Percentiles rank a stretch among this genome's conserved stretches.
Evolutionary conservation across 2,329 filamentous ascomycete species (phyloP).

Genomic region (Macroventuria anomochaeta): DNA sequence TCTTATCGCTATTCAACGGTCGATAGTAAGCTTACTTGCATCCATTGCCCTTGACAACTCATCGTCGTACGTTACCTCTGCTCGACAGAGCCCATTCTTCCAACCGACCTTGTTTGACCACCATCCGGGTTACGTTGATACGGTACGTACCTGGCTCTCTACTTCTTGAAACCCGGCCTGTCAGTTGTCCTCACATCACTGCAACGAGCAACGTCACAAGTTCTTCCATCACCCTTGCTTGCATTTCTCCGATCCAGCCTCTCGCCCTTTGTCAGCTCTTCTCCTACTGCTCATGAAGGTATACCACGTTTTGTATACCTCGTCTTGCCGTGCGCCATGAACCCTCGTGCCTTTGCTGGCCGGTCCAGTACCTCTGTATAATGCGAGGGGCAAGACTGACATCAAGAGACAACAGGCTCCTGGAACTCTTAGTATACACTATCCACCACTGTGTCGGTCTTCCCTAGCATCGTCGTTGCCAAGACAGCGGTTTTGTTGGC

Average conservation of each 20-base stretch:
- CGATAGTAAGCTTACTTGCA: constrained; percentile 5
- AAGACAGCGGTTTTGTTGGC: constrained; percentile 24
- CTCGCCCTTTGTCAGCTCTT: constrained; percentile 8
- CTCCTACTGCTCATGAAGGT: constrained; percentile 4
- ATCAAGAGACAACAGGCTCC: constrained; percentile 30
- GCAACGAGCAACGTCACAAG: constrained; percentile 45
- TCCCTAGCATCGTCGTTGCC: constrained; percentile 25
- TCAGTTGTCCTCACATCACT: constrained; percentile 35
- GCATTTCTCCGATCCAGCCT: constrained; percentile 19
- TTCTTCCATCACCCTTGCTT: constrained; percentile 24
- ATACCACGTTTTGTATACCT: constrained; percentile 20
- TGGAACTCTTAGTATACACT: constrained; percentile 33
- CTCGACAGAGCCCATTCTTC: constrained; percentile 22
- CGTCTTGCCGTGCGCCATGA: constrained; percentile 28
- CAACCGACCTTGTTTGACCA: constrained; percentile 35
- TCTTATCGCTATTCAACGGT: constrained; percentile 21
- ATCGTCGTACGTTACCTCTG: constrained; percentile 1
- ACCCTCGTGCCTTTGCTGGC: constrained; percentile 27
- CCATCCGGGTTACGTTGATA: constrained; percentile 52
- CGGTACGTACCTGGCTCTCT: constrained; percentile 41
- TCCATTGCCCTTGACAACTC: neutral
- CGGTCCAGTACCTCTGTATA: constrained; percentile 27
- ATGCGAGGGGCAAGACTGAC: constrained; percentile 42
- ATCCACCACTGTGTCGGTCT: constrained; percentile 9
- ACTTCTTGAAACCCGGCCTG: constrained; percentile 44